These are phyloP conservation scores for Wallacemonas sp. DNA, from an alignment of 208 protist genomes.

Conservation along the genomic window DNA sequence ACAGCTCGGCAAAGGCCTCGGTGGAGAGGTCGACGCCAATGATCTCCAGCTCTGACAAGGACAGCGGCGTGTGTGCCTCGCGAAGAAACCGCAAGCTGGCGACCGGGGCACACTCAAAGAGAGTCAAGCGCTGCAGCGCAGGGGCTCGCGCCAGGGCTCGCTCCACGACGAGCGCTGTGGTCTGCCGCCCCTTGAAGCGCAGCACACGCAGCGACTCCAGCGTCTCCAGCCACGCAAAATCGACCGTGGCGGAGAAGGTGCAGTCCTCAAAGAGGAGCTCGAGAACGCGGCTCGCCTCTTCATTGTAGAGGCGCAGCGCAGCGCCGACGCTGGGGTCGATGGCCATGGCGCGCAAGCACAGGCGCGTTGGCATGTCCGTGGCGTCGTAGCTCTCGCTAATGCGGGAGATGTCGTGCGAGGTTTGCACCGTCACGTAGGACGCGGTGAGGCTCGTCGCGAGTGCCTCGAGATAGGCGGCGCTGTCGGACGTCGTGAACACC, in stretches of 20 bases:
- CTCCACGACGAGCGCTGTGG: slow-evolving; percentile 21
- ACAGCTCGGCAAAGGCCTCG: slow-evolving; percentile 25
- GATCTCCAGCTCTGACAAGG: slow-evolving; percentile 26
- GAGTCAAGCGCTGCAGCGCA: slow-evolving; percentile 25
- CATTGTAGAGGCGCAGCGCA: slow-evolving; percentile 30
- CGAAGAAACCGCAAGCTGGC: slow-evolving; percentile 17
- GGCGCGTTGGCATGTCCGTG: slow-evolving; percentile 13
- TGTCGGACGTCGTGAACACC: slow-evolving; percentile 15
- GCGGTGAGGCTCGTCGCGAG: slow-evolving; percentile 27
- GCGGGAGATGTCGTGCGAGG: slow-evolving; percentile 34
- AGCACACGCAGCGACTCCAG: slow-evolving; percentile 21
- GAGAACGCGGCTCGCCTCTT: slow-evolving; percentile 13
- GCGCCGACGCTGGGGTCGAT: slow-evolving; percentile 29
- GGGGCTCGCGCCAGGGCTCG: slow-evolving; percentile 20
- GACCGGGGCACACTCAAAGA: slow-evolving; percentile 29
- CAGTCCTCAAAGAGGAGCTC: slow-evolving; percentile 45
- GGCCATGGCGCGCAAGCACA: slow-evolving; percentile 34
- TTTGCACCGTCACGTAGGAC: slow-evolving; percentile 26
- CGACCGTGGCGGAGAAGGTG: slow-evolving; percentile 25
- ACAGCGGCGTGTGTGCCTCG: background rate
- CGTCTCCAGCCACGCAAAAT: slow-evolving; percentile 27
- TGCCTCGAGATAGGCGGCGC: slow-evolving; percentile 27
- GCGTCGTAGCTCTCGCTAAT: slow-evolving; percentile 21
- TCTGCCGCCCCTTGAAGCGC: slow-evolving; percentile 28
- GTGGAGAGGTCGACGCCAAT: slow-evolving; percentile 37